phyloP scores from a whole-genome alignment of 176 grass and related monocot genomes.

The Eleusine indica region DNA sequence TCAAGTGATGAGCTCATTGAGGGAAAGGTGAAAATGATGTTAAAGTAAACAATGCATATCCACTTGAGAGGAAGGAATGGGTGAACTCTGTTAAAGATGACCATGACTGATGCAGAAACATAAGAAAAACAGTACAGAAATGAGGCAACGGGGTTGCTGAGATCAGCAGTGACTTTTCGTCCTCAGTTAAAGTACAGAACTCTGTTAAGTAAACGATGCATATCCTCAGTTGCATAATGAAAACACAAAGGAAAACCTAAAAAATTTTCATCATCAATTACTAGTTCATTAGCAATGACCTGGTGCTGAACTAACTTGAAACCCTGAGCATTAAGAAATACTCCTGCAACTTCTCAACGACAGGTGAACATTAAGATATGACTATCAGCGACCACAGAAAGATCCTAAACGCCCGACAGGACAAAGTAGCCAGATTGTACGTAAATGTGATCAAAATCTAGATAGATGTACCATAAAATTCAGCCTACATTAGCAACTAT shows the following conservation, averaged over 20 bases:
- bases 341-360: too few relatives aligned
- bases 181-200: too few relatives aligned
- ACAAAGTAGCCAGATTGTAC: background rate
- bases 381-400: background rate
- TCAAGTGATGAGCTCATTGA: slow-evolving; percentile 12
- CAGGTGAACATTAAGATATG: too few relatives aligned
- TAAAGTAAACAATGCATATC: slow-evolving; percentile 21
- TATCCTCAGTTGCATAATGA: too few relatives aligned
- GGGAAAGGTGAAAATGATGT: slow-evolving; percentile 36
- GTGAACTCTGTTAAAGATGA: slow-evolving; percentile 15
- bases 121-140: background rate
- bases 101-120: background rate
- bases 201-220: too few relatives aligned
- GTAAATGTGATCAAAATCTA: background rate
- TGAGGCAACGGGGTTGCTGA: too few relatives aligned
- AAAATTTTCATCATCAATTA: too few relatives aligned
- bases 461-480: background rate
- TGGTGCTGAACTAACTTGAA: too few relatives aligned
- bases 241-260: too few relatives aligned
- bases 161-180: too few relatives aligned
- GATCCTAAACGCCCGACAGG: background rate
- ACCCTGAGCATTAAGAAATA: too few relatives aligned
- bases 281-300: too few relatives aligned
- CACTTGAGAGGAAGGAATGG: slow-evolving; percentile 17
- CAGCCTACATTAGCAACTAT: slow-evolving; percentile 21